phyloP scores from a whole-genome alignment of 495 filamentous ascomycete species.

The Penicillium waksmanii region DNA sequence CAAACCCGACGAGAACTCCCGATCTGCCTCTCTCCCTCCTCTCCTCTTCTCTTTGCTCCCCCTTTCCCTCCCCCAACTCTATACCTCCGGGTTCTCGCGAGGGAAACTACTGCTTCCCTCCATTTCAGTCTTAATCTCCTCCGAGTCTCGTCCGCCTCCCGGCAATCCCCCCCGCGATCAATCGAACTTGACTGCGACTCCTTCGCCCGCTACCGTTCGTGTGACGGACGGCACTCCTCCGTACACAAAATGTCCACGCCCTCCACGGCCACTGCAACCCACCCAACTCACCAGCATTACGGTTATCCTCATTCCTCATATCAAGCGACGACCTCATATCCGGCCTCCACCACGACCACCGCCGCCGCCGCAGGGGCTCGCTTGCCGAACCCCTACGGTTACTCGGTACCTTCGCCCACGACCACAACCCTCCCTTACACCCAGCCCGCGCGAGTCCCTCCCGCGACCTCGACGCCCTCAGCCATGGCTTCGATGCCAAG shows the following conservation, averaged over 20 bases:
- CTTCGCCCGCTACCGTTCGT: slow-evolving; percentile 57
- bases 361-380: slow-evolving; percentile 56
- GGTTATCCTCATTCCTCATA: slow-evolving; percentile 71
- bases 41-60: background rate
- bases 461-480: slow-evolving; percentile 40
- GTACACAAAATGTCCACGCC: slow-evolving; percentile 76
- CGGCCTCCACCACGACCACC: slow-evolving; percentile 47
- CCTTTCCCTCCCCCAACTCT: background rate
- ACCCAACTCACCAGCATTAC: slow-evolving; percentile 73
- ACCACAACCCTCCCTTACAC: slow-evolving; percentile 43
- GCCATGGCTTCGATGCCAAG: slow-evolving; percentile 37
- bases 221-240: slow-evolving; percentile 36
- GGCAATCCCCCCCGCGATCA: background rate
- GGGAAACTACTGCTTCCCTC: background rate
- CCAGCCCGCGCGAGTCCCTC: slow-evolving; percentile 39
- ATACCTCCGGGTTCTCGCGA: background rate
- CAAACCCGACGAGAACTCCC: slow-evolving; percentile 18
- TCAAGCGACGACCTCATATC: slow-evolving; percentile 56
- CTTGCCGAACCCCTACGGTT: slow-evolving; percentile 52
- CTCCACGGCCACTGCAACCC: slow-evolving; percentile 77
- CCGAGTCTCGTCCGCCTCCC: background rate
- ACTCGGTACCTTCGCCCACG: slow-evolving; percentile 49
- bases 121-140: background rate
- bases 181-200: slow-evolving; percentile 1
- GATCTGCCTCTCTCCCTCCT: background rate